Base-by-base conservation (phyloP, 192 early-diverging fungal species). In the Umbelopsis sp. region DNA sequence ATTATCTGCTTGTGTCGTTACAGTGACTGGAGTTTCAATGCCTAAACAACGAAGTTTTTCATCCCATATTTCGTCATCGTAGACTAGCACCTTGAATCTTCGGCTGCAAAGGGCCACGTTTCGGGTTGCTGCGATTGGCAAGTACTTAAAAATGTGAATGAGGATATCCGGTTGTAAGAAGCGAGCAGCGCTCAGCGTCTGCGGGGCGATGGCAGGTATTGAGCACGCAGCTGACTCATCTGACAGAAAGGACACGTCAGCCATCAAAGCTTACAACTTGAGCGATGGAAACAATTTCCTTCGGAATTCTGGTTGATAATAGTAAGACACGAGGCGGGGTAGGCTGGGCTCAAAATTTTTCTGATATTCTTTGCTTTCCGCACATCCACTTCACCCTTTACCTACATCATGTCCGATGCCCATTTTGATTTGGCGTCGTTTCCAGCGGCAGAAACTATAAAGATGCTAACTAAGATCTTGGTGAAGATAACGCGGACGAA, bases 61-160 rank as follows among this genome's bases (percentile, higher is more conserved):
- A 49, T 89, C 85, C 81, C 88, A 94, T 67, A 94, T 86, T 45
- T 87, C 89, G 72, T 94, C 91, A 33, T 87, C 85, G 78, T 93
- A 93, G 18, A 80, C 86, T 35, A 94, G 82, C 46, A 94, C 89
- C 74, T 94, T 94, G 73, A 91, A 86, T 1, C 92, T 84, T 37
- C 93, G 82, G 33, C 87, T 90, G 25, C 80, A 84, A 66, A 82
- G 71, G 1, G 93, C 91, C 46, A 81, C 75, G 41, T 76, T 80
- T 2, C 85, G 75, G 11, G 85, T 50, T 11, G 83, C 71, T 21
- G 78, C 65, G 25, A 86, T 70, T 16, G 86, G 84, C 1, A 88
- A 66, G 69, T 82, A 78, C 13, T 71, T 49, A 20, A 88, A 67
- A 45, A 84, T 81, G 67, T 73, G 70, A 69, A 84, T 70, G 1